Base-by-base conservation (phyloP, 2,329 filamentous ascomycete species). In the Zymoseptoria brevis region DNA sequence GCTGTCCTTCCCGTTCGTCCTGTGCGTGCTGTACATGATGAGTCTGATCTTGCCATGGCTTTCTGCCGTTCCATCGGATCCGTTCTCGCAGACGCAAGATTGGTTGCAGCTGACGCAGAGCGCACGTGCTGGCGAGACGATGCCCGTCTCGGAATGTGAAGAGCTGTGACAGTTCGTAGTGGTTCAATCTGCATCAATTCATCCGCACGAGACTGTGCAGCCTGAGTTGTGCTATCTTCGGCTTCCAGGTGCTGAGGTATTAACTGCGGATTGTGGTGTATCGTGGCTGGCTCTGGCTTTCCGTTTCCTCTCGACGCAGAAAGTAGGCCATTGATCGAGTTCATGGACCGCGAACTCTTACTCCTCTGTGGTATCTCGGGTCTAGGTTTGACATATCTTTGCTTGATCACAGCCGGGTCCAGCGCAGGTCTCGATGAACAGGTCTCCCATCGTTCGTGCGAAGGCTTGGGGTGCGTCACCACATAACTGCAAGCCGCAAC, bases 401-500 rank as follows among this genome's bases (percentile, higher is more conserved):
- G 56, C 60, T 67, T 71, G 59, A 73, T 67, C 21, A 69, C 65
- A 11, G 67, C 69, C 65, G 72, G 72, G 62, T 73, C 70, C 59
- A 71, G 60, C 53, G 69, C 69, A 48, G 67, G 67, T 56, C 68
- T 71, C 35, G 62, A 59, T 22, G 67, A 63, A 50, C 64, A 54
- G 21, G 71, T 72, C 59, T 76, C 68, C 55, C 67, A 68, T 50
- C 66, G 62, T 50, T 73, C 63, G 50, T 72, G 71, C 21, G 72
- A 73, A 2, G 72, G 71, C 57, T 71, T 73, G 57, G 68, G 71
- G 57, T 73, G 69, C 26, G 71, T 67, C 57, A 79, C 68, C 57
- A 80, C 74, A 56, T 73, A 73, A 21, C 74, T 73, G 67, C 78
- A 80, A 57, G 77, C 76, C 51, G 70, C 65, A 60, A 77, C 76